A percentile compares a stretch with the other conserved stretches of the same genome.
These are phyloP conservation scores for Sordariomycetes sp. DNA, from an alignment of 2,329 filamentous ascomycete species.

Conservation along the genomic window DNA sequence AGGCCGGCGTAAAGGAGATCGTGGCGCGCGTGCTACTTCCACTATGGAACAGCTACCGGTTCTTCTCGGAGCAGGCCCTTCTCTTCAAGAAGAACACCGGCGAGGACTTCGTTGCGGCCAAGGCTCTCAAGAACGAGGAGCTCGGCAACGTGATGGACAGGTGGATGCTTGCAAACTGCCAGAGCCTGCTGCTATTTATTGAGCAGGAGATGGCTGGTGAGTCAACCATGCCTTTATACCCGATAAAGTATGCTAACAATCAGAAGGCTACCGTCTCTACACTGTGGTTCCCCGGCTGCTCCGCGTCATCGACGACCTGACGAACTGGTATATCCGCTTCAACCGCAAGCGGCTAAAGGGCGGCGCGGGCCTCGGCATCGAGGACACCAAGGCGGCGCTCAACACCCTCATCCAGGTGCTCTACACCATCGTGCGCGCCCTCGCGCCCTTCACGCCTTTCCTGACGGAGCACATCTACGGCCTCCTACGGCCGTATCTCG, in stretches of 20 bases:
- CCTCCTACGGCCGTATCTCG: conserved; percentile 68
- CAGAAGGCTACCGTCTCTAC: conserved; percentile 57
- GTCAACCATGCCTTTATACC: conserved; percentile 12
- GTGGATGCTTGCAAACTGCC: conserved; percentile 89
- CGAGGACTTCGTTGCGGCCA: conserved; percentile 8
- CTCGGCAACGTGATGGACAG: conserved; percentile 65
- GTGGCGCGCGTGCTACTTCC: conserved; percentile 14
- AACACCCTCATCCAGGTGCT: conserved; percentile 84
- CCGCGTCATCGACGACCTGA: conserved; percentile 71
- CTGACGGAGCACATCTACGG: conserved; percentile 82
- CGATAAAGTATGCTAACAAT: neutral
- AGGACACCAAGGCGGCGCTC: conserved; percentile 72
- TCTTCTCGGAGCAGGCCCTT: conserved; percentile 14
- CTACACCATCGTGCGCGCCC: conserved; percentile 69
- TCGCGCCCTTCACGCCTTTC: conserved; percentile 86
- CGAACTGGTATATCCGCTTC: conserved; percentile 90
- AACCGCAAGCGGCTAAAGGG: conserved; percentile 79
- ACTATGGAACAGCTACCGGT: conserved; percentile 17
- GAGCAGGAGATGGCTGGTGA: conserved; percentile 81
- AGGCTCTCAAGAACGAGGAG: conserved; percentile 8
- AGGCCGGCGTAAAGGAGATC: conserved; percentile 14
- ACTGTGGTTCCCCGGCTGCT: conserved; percentile 74
- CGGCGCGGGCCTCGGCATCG: conserved; percentile 49
- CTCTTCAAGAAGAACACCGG: conserved; percentile 13
- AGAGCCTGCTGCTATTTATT: conserved; percentile 83